Percentiles rank a stretch among this genome's conserved stretches.
Conservation (phyloP, 306 rosid genomes). For the Phaseolus lunatus region DNA sequence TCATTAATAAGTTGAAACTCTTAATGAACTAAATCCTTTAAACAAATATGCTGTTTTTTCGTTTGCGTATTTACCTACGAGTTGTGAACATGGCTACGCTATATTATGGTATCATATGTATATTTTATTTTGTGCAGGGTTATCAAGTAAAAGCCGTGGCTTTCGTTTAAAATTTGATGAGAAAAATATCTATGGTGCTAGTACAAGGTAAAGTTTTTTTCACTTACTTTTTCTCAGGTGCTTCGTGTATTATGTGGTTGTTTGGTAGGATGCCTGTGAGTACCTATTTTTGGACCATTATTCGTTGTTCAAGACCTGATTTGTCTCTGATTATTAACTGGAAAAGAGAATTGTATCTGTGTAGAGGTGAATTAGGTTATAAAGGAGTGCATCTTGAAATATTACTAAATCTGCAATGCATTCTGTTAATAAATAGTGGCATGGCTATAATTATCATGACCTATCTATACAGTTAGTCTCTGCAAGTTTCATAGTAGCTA, state of each 20-base stretch:
- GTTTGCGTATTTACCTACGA: neutral
- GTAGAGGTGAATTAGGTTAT: constrained; percentile 24
- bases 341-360: neutral
- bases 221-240: constrained; percentile 34
- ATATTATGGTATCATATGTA: constrained; percentile 29
- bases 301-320: constrained; percentile 10
- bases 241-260: constrained; percentile 17
- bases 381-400: neutral
- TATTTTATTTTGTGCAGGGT: constrained; percentile 59
- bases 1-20: neutral
- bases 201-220: constrained; percentile 62
- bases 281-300: constrained; percentile 13
- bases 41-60: neutral
- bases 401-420: neutral
- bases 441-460: constrained; percentile 6
- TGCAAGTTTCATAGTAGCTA: neutral
- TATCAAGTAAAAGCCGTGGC: constrained; percentile 62
- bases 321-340: constrained; percentile 20
- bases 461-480: neutral
- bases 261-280: constrained; percentile 6
- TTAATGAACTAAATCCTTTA: neutral
- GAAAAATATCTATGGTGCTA: constrained; percentile 57
- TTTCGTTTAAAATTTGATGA: constrained; percentile 60
- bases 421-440: constrained; percentile 28
- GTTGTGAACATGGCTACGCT: neutral